Evolutionary conservation across 164 flowering plant genomes (phyloP).

Genomic region (Umbilicus rupestris): DNA sequence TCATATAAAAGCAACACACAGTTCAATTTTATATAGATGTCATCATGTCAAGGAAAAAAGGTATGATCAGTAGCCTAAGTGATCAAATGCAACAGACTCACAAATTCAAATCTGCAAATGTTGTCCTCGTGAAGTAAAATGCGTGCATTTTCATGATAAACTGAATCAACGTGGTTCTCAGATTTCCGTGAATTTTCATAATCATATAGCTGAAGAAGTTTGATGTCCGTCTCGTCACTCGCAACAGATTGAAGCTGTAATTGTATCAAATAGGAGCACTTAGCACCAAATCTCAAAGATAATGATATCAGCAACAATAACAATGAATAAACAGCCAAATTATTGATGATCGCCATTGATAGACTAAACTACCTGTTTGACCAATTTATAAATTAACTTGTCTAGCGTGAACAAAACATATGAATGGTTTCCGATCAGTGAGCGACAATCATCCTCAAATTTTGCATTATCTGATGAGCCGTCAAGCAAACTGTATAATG

Average conservation of each 20-base stretch:
- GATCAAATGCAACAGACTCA: conserved; percentile 20
- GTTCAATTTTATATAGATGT: background rate
- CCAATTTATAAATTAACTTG: conserved; percentile 52
- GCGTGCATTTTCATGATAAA: conserved; percentile 82
- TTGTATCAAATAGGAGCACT: background rate
- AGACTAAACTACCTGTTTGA: conserved; percentile 39
- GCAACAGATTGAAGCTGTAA: conserved; percentile 78
- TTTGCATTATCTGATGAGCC: conserved; percentile 59
- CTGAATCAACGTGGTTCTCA: conserved; percentile 54
- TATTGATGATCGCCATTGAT: background rate
- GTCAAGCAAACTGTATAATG: conserved; percentile 51
- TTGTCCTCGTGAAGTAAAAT: conserved; percentile 81
- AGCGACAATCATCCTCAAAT: conserved; percentile 67
- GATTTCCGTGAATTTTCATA: conserved; percentile 70
- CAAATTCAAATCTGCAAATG: conserved; percentile 80
- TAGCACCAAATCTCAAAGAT: background rate
- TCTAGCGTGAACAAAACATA: conserved; percentile 65
- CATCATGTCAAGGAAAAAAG: background rate
- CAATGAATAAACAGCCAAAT: background rate
- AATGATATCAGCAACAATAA: background rate
- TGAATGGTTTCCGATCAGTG: conserved; percentile 59
- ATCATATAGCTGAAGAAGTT: conserved; percentile 82
- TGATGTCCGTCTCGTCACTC: conserved; percentile 78
- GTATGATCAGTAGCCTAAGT: background rate
- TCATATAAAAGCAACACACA: conserved; percentile 4